Base-by-base conservation (phyloP, 805 yeast genomes). In the Spathaspora sp. region DNA sequence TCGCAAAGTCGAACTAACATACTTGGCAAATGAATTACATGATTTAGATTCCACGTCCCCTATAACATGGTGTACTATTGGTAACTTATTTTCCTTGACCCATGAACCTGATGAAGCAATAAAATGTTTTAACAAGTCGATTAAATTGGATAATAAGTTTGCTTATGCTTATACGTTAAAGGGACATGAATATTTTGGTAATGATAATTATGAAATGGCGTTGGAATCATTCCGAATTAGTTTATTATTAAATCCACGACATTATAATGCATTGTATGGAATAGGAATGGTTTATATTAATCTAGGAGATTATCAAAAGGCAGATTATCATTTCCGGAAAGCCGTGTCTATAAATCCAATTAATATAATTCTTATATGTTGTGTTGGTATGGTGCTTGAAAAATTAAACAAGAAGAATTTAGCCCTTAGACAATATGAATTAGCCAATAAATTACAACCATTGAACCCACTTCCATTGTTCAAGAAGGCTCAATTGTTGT, bases 201-300 rank as follows among this genome's bases (percentile, higher is more conserved):
- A 82, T 60, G 99, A 96, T 69, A 91, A 96, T 38, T 89, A 86
- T 69, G 97, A 91, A 63, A 81, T 84, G 63, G 97, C 99, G 0
- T 78, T 87, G 55, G 89, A 86, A 51, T 82, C 89, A 54, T 94
- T 91, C 76, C 70, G 97, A 38, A 75, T 77, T 55, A 96, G 97
- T 3, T 75, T 94, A 45, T 72, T 86, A 20, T 77, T 85, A 42
- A 96, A 93, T 61, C 78, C 85, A 46, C 76, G 91, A 52, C 97
- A 90, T 64, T 94, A 92, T 68, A 94, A 93, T 67, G 97, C 98
- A 0, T 83, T 92, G 61, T 94, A 94, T 62, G 99, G 99, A 26
- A 80, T 94, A 51, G 99, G 98, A 7, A 90, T 91, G 93, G 96
- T 91, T 28, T 87, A 85, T 65, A 79, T 90, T 65, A 89, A 90